A percentile compares a stretch with the other conserved stretches of the same genome.
Conservation (phyloP, 1,284 basidiomycete genomes). For the Sparassis latifolia region DNA sequence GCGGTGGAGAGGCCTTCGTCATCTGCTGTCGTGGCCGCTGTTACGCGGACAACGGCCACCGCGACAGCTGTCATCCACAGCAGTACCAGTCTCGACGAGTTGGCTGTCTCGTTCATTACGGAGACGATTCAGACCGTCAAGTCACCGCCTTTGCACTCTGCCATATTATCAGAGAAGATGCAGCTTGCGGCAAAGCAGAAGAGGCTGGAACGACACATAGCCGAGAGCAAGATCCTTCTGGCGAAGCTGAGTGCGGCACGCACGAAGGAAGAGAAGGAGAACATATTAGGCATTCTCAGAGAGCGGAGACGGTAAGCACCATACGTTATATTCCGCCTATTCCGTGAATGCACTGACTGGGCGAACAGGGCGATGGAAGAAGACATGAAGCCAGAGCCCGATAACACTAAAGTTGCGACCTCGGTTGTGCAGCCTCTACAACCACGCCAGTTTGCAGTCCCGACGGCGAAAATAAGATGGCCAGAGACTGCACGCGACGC, state of each 20-base stretch:
- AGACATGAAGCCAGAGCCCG: conserved; percentile 10
- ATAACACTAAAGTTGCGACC: conserved; percentile 4
- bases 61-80: not conserved
- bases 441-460: conserved; percentile 2
- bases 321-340: conserved; percentile 37
- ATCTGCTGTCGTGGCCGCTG: too few relatives aligned
- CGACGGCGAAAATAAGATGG: conserved; percentile 27
- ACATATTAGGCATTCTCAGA: conserved; percentile 49
- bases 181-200: conserved; percentile 42
- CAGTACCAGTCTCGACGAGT: conserved; percentile 2
- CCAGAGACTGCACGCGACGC: conserved; percentile 33
- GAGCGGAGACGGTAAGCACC: conserved; percentile 30
- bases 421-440: conserved; percentile 3
- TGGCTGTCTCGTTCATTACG: conserved; percentile 17
- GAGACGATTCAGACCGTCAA: conserved; percentile 40
- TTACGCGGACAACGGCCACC: not conserved
- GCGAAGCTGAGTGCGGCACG: conserved; percentile 44
- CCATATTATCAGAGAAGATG: conserved; percentile 11
- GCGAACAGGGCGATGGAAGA: conserved; percentile 23
- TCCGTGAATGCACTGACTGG: conserved; percentile 40
- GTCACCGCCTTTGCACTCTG: conserved; percentile 1
- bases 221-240: conserved; percentile 66
- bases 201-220: conserved; percentile 56
- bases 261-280: conserved; percentile 58
- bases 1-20: too few relatives aligned